phyloP scores from a whole-genome alignment of 148 eudicot species.

The Vaccinium darrowii region DNA sequence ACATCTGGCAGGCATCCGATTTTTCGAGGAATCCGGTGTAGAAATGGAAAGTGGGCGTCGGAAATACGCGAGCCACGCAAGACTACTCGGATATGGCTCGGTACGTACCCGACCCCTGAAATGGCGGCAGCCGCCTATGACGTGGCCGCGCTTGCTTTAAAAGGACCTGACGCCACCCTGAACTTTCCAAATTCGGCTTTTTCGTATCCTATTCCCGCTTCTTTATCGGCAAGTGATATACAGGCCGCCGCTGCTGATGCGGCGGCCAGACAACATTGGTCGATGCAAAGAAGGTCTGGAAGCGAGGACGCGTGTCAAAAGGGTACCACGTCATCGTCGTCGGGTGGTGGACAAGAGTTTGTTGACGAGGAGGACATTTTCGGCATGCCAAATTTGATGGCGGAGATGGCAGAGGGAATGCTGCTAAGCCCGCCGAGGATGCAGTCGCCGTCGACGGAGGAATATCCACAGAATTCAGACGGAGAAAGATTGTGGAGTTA shows the following conservation, averaged over 20 bases:
- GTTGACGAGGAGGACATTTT: constrained; percentile 48
- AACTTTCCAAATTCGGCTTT: constrained; percentile 26
- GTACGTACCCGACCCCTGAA: constrained; percentile 40
- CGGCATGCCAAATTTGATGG: constrained; percentile 51
- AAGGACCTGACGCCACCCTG: constrained; percentile 27
- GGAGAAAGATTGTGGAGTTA: constrained; percentile 35
- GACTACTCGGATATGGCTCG: constrained; percentile 49
- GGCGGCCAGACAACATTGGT: neutral
- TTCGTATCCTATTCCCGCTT: constrained; percentile 23
- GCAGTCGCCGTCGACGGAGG: constrained; percentile 14
- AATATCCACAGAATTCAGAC: constrained; percentile 12
- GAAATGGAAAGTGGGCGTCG: constrained; percentile 52
- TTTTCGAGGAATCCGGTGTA: constrained; percentile 36
- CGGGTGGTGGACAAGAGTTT: constrained; percentile 6
- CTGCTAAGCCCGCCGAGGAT: constrained; percentile 52
- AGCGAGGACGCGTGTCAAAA: no score
- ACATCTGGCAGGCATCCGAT: constrained; percentile 26
- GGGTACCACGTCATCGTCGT: neutral
- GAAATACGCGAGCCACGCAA: constrained; percentile 49
- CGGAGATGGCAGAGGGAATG: constrained; percentile 65
- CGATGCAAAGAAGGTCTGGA: no score
- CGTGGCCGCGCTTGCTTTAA: constrained; percentile 38
- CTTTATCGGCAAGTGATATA: constrained; percentile 21
- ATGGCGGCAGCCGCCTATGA: constrained; percentile 53
- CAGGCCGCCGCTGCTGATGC: constrained; percentile 32